A percentile compares a stretch with the other conserved stretches of the same genome.
Conservation (phyloP, 129 eudicot species). For the Flaveria ramosissima region DNA sequence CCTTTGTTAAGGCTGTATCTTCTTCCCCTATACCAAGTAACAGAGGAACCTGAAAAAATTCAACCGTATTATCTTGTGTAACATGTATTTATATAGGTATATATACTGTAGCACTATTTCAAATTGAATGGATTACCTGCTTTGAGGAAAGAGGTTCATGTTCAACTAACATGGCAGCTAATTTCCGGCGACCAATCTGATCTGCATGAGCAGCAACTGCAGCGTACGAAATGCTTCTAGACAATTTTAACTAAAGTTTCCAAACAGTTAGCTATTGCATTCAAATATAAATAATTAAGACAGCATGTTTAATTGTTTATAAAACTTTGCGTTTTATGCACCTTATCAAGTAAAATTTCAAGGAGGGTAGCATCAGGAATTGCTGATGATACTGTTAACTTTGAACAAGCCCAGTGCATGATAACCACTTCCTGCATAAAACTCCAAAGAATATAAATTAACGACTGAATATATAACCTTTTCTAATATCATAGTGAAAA, state of each 20-base stretch:
- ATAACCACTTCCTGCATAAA: constrained; percentile 81
- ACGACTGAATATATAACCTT: background rate
- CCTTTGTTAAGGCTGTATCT: constrained; percentile 81
- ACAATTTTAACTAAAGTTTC: constrained; percentile 72
- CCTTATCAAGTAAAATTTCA: constrained; percentile 85
- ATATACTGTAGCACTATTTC: background rate
- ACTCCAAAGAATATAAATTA: background rate
- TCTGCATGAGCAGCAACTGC: constrained; percentile 99
- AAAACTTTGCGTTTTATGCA: constrained; percentile 22
- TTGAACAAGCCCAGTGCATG: constrained; percentile 99
- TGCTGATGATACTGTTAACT: constrained; percentile 68
- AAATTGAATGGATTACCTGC: constrained; percentile 54
- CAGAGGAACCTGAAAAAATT: constrained; percentile 82
- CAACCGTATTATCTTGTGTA: background rate
- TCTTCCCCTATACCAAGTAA: constrained; percentile 95
- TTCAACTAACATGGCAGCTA: constrained; percentile 98
- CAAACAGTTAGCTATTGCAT: constrained; percentile 30
- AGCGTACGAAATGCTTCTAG: constrained; percentile 96
- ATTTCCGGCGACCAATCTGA: constrained; percentile 86
- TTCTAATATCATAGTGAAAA: constrained; percentile 9
- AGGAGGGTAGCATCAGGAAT: constrained; percentile 80
- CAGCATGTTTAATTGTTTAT: background rate
- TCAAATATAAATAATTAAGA: constrained; percentile 6
- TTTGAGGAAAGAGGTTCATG: constrained; percentile 97
- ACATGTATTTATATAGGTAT: background rate